Conservation (phyloP, 345 rosid species). For the Turnera subulata region DNA sequence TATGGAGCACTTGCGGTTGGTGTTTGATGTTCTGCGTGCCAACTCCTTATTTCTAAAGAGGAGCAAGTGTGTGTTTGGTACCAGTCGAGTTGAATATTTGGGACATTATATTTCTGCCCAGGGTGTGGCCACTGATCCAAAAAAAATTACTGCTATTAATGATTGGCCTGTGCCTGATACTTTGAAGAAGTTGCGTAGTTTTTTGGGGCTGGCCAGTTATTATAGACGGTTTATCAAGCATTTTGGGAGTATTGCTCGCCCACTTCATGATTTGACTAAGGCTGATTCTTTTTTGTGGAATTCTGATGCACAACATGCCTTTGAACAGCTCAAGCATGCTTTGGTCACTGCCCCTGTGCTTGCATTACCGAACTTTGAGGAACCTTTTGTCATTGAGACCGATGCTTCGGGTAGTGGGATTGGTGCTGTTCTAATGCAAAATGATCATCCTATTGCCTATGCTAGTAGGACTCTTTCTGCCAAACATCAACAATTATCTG, state of each 20-base stretch:
- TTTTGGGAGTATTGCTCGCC: background rate
- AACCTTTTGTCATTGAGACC: background rate
- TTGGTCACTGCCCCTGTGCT: background rate
- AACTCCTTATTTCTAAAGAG: no score
- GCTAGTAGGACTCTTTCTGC: background rate
- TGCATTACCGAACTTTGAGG: background rate
- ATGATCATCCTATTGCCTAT: background rate
- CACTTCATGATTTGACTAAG: background rate
- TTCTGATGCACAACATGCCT: fast-evolving
- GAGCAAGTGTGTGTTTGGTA: background rate
- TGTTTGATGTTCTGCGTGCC: background rate
- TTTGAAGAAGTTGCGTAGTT: background rate
- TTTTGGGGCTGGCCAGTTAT: background rate
- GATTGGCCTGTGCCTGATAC: background rate
- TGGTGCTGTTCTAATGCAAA: background rate
- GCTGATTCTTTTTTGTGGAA: background rate
- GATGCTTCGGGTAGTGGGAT: background rate
- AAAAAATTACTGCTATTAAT: fast-evolving
- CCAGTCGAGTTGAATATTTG: background rate
- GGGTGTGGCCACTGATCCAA: background rate
- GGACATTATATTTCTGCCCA: background rate
- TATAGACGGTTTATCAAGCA: background rate
- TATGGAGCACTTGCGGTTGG: background rate
- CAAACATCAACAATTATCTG: background rate
- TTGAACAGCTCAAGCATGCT: background rate